These are phyloP conservation scores for Dactylellina sp. DNA, from an alignment of 2,329 filamentous ascomycete genomes.

Conservation along the genomic window DNA sequence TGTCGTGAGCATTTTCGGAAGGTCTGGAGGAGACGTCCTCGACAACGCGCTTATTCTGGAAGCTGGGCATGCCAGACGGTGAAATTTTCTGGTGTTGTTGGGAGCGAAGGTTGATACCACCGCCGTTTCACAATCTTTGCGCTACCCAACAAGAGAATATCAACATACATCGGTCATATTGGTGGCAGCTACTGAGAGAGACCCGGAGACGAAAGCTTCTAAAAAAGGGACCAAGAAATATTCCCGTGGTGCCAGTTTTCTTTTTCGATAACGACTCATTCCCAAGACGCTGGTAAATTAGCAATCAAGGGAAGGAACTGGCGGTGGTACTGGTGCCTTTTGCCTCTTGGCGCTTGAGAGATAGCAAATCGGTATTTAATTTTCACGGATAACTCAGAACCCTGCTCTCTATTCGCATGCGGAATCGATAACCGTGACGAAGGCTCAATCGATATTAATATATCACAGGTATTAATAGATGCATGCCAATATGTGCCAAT, in stretches of 20 bases:
- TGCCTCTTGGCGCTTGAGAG: not conserved
- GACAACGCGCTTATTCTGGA: not conserved
- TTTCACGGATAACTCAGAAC: not conserved
- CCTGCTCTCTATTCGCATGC: not conserved
- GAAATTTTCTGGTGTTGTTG: conserved; percentile 9
- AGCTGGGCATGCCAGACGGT: not conserved
- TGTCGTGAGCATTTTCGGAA: not conserved
- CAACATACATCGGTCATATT: not conserved
- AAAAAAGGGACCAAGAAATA: not conserved
- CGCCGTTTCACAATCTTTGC: conserved; percentile 3
- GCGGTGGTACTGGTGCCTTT: not conserved
- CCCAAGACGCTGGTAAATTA: not conserved
- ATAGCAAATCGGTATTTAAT: not conserved
- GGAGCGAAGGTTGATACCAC: conserved; percentile 1
- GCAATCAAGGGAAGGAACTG: not conserved
- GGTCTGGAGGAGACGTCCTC: not conserved
- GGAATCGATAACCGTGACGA: not conserved
- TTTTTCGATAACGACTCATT: not conserved
- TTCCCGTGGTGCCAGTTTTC: too few relatives aligned
- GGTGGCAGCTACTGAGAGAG: not conserved
- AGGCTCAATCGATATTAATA: too few relatives aligned
- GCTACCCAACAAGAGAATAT: not conserved
- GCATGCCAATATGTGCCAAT: not conserved
- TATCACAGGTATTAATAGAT: not conserved
- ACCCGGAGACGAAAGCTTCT: not conserved